Percentiles rank a stretch among this genome's conserved stretches.
Conservation (phyloP, 805 yeast species). For the Schwanniomyces vanrijiae region DNA sequence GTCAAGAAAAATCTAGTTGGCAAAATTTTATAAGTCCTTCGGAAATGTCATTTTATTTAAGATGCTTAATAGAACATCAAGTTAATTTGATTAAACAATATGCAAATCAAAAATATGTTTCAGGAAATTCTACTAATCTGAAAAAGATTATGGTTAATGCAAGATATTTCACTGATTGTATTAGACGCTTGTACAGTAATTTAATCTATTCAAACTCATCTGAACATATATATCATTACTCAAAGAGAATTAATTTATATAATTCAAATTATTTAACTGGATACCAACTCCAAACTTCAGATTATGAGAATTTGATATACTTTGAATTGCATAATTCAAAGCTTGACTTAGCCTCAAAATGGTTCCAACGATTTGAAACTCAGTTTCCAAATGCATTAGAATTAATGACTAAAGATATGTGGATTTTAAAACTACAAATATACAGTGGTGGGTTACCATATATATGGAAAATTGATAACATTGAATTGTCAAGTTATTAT, state of each 20-base stretch:
- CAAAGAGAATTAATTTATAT: constrained; percentile 16
- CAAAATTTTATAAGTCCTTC: constrained; percentile 10
- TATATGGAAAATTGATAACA: constrained; percentile 27
- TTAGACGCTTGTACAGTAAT: constrained; percentile 25
- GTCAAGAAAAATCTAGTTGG: constrained; percentile 3
- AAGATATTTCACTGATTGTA: constrained; percentile 12
- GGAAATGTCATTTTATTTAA: constrained; percentile 20
- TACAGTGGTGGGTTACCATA: constrained; percentile 32
- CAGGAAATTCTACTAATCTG: constrained; percentile 1
- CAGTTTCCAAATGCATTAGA: constrained; percentile 14
- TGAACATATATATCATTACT: constrained; percentile 18
- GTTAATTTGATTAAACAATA: constrained; percentile 9
- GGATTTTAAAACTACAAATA: constrained; percentile 34
- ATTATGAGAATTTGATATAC: constrained; percentile 38
- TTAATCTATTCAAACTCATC: constrained; percentile 16
- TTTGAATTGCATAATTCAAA: constrained; percentile 37
- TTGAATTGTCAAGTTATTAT: constrained; percentile 13
- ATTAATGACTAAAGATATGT: constrained; percentile 30
- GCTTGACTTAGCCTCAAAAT: constrained; percentile 38
- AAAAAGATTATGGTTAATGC: constrained; percentile 9
- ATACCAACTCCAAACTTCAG: constrained; percentile 19
- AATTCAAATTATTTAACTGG: constrained; percentile 10
- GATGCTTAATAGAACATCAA: constrained; percentile 19
- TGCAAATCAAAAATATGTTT: constrained; percentile 9
- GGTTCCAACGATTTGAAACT: constrained; percentile 35